Evolutionary conservation across 129 eudicot species (phyloP), one percentile per base, ranked within the genome.

Genomic region (Sambucus nigra): DNA sequence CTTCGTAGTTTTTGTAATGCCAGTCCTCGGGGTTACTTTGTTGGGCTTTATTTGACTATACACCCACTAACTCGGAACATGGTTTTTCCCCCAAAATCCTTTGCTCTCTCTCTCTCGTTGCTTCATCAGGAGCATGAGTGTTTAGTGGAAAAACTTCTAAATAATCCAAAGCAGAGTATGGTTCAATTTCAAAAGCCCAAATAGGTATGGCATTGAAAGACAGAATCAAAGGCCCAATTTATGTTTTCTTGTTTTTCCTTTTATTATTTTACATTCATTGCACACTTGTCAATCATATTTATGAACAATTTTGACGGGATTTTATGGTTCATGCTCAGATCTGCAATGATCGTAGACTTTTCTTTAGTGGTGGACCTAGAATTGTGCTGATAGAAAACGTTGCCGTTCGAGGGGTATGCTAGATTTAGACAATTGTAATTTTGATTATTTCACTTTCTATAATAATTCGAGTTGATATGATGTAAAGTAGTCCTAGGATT

Each of bases 141-240:
- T 76, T 81, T 88, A 59, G 97, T 84, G 44, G 97, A 88, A 76
- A 95, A 95, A 16, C 97, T 95, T 65, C 72, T 88, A 25, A 88
- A 77, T 65, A 84, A 88, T 67, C 59, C 84, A 52, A 88, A 88
- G 79, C 97, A 88, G 75, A 88, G 97, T 70, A 87, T 88, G 97
- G 97, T 88, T 46, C 95, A 88, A 46, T 88, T 88, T 71, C 97
- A 88, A 67, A 88, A 88, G 76, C 97, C 95, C 57, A 88, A 88
- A 50, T 84, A 88, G 83, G 97, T 88, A 62, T 3, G 27, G 1
- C 5, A 61, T 31, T 25, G 40, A 5, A 19, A 26, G 11, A 52
- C 5, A 40, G 40, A 52, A 29, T 18, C 28, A 29, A n/a, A 1
- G 12, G 18, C n/a, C 18, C 26, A 32, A 24, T 52, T 12, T 26